phyloP scores from a whole-genome alignment of 768 basidiomycete species.

The Leccinum fibrillosum region DNA sequence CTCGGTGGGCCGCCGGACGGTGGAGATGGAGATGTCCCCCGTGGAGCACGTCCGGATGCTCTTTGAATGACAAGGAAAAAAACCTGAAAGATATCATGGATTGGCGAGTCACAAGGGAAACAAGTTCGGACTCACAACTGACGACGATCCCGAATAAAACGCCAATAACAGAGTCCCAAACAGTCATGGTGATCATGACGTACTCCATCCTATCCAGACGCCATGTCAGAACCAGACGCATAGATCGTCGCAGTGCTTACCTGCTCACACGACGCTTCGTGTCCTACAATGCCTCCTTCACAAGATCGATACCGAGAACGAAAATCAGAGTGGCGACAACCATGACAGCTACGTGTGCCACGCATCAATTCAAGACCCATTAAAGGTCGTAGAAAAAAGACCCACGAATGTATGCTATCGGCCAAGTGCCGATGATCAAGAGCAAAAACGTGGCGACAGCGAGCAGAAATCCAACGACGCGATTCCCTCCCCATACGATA shows the following conservation, averaged over 20 bases:
- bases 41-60: constrained; percentile 81
- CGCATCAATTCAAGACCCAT: background rate
- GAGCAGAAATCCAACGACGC: constrained; percentile 59
- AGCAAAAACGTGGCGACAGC: constrained; percentile 36
- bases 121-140: constrained; percentile 57
- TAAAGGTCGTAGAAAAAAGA: constrained; percentile 7
- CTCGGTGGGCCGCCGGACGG: constrained; percentile 84
- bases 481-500: constrained; percentile 81
- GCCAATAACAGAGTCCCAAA: constrained; percentile 92
- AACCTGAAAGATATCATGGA: constrained; percentile 40
- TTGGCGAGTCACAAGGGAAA: background rate
- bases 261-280: constrained; percentile 82
- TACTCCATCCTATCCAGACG: constrained; percentile 60
- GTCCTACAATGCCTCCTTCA: constrained; percentile 97
- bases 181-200: constrained; percentile 88
- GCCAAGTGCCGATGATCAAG: constrained; percentile 79
- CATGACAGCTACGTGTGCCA: constrained; percentile 63
- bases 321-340: constrained; percentile 91
- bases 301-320: constrained; percentile 89
- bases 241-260: constrained; percentile 34
- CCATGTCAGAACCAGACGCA: constrained; percentile 1
- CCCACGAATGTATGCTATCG: constrained; percentile 90
- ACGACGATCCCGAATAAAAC: constrained; percentile 90
- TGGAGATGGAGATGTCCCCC: constrained; percentile 69
- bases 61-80: constrained; percentile 95